These are phyloP conservation scores for Eimeria necatrix DNA, from an alignment of 169 alveolate species.

Conservation along the genomic window DNA sequence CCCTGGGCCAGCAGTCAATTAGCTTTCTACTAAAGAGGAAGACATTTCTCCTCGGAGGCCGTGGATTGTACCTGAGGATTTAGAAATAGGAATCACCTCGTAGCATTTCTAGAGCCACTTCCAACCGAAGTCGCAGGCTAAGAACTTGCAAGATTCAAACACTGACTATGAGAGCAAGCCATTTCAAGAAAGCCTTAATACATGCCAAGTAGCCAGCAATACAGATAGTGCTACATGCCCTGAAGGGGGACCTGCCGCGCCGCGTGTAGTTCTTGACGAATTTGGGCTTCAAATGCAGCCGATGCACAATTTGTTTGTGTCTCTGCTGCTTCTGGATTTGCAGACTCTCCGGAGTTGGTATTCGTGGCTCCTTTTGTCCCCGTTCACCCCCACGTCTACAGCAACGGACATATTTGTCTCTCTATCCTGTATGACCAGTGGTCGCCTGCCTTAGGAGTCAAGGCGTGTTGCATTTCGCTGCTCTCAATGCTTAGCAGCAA, in stretches of 20 bases:
- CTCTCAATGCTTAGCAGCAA: slow-evolving; percentile 86
- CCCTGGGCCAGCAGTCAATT: neutral
- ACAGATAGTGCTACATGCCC: too few relatives aligned
- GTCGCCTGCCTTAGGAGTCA: slow-evolving; percentile 87
- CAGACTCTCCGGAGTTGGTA: slow-evolving; percentile 80
- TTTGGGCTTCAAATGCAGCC: neutral
- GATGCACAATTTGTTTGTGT: neutral
- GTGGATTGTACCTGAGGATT: too few relatives aligned
- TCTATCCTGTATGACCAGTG: slow-evolving; percentile 90
- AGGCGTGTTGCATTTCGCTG: slow-evolving; percentile 81
- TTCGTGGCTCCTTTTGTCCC: slow-evolving; percentile 87
- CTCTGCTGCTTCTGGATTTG: neutral
- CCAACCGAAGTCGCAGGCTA: too few relatives aligned
- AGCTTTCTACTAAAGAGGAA: neutral
- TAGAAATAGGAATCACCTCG: too few relatives aligned
- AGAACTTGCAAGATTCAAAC: too few relatives aligned
- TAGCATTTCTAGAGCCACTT: too few relatives aligned
- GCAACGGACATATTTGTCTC: slow-evolving; percentile 96
- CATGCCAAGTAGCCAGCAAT: too few relatives aligned
- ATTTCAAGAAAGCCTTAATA: too few relatives aligned
- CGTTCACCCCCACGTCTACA: slow-evolving; percentile 96
- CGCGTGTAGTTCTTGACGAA: too few relatives aligned
- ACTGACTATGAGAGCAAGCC: too few relatives aligned
- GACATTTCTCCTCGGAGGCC: neutral
- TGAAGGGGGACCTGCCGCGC: too few relatives aligned